Conservation (phyloP, 345 rosid genomes). For the Adansonia digitata region DNA sequence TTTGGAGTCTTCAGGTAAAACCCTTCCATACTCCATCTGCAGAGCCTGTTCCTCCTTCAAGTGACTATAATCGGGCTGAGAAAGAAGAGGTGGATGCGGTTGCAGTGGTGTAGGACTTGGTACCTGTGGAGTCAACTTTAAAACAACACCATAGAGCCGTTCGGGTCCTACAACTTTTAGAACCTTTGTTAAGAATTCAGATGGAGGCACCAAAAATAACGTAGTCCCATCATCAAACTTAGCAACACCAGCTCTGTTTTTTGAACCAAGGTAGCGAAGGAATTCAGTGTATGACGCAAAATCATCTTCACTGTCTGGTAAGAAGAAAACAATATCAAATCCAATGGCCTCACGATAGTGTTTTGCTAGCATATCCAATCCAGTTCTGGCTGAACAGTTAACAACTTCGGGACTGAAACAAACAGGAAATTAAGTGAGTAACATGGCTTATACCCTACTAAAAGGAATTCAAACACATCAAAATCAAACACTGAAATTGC, state of each 20-base stretch:
- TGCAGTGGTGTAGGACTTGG: constrained; percentile 31
- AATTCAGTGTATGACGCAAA: constrained; percentile 95
- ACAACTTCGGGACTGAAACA: constrained; percentile 70
- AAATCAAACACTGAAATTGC: background rate
- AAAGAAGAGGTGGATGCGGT: constrained; percentile 27
- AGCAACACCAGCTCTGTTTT: constrained; percentile 95
- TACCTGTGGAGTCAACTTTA: constrained; percentile 67
- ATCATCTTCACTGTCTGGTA: constrained; percentile 94
- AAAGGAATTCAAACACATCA: background rate
- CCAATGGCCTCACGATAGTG: constrained; percentile 75
- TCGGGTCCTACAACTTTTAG: constrained; percentile 82
- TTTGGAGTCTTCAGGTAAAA: constrained; percentile 44
- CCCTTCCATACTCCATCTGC: constrained; percentile 37
- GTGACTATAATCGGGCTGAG: constrained; percentile 34
- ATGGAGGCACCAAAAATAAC: constrained; percentile 88
- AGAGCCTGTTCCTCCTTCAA: constrained; percentile 37
- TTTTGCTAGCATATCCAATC: constrained; percentile 87
- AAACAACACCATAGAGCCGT: constrained; percentile 89
- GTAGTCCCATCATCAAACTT: constrained; percentile 87
- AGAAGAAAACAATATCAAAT: constrained; percentile 79
- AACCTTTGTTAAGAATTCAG: constrained; percentile 76
- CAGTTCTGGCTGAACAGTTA: constrained; percentile 97
- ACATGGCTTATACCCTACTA: background rate
- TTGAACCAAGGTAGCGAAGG: constrained; percentile 82
- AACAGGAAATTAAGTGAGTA: background rate